A percentile compares a stretch with the other conserved stretches of the same genome.
Evolutionary conservation across 495 filamentous ascomycete species (phyloP).

Genomic region (Xylaria venustula): DNA sequence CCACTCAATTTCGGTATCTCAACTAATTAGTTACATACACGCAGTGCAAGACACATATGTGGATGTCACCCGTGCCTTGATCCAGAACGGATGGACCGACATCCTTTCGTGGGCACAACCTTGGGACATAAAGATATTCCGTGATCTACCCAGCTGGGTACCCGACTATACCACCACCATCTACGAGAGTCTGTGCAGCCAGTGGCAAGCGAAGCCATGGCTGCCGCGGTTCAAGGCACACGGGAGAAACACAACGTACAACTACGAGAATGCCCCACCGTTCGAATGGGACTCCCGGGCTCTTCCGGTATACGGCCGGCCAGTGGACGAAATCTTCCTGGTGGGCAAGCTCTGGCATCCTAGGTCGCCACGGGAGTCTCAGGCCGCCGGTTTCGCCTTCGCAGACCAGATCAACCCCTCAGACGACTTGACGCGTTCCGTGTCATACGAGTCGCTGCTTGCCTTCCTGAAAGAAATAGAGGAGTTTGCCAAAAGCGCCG

Average conservation of each 20-base stretch:
- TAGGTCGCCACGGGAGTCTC: background rate
- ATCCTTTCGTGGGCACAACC: conserved; percentile 14
- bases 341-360: background rate
- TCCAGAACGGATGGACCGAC: conserved; percentile 10
- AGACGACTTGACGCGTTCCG: background rate
- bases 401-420: background rate
- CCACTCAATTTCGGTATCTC: too few species aligned
- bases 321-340: background rate
- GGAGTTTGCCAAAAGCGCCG: background rate
- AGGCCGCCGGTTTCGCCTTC: background rate
- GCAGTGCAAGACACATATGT: background rate
- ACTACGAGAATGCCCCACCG: background rate
- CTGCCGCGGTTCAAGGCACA: conserved; percentile 10
- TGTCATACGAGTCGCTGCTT: background rate
- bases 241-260: background rate
- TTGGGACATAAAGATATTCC: background rate
- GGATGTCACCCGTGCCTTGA: background rate
- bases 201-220: conserved; percentile 13
- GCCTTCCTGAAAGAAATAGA: background rate
- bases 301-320: background rate
- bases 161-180: conserved; percentile 11
- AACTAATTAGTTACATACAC: too few species aligned
- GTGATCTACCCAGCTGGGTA: conserved; percentile 5
- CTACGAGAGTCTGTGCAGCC: conserved; percentile 10
- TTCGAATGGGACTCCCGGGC: too few species aligned